Base-by-base conservation (phyloP, 306 rosid species). In the Vigna trinervia region DNA sequence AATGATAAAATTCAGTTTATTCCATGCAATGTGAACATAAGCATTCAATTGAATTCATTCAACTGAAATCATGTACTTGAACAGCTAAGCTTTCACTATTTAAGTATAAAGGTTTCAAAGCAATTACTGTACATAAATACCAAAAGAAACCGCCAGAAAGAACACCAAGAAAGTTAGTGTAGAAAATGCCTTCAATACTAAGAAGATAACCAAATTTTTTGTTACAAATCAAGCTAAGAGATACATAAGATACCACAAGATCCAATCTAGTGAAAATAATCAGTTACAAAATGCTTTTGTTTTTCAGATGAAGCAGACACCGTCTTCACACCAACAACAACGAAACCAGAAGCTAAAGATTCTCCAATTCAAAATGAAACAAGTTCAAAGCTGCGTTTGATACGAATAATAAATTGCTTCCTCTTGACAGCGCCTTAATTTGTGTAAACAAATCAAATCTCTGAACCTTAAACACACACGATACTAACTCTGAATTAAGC, bases 351-450 rank as follows among this genome's bases (percentile, higher is more conserved):
- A 59, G n/a, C 3, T 2, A n/a, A 48, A 58, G 53, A 60, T 79
- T 14, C 59, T 80, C 46, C 75, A 80, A 73, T 64, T 80, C 60
- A 72, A 19, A 54, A 60, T 54, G 78, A 65, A 73, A 68, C 68
- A 67, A 70, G 22, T 41, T 67, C 43, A n/a, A 67, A 5, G 59
- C 8, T 43, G 11, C n/a, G 50, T 50, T 75, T 36, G 28, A 51
- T 20, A 1, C 2, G 38, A 20, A 52, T 6, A 43, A 66, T 11
- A 59, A 70, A 23, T 14, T 78, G 71, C 45, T 59, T 70, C 65
- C 46, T 60, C 65, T n/a, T 11, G n/a, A 62, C 14, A 36, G 30
- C 36, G 3, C 9, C 48, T 53, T 45, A 45, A 12, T 12, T 79
- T 51, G 32, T 23, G 14, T 53, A 12, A 12, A 71, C 30, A 52